Base-by-base conservation (phyloP, 1,284 basidiomycete genomes). In the Ustilago loliicola region DNA sequence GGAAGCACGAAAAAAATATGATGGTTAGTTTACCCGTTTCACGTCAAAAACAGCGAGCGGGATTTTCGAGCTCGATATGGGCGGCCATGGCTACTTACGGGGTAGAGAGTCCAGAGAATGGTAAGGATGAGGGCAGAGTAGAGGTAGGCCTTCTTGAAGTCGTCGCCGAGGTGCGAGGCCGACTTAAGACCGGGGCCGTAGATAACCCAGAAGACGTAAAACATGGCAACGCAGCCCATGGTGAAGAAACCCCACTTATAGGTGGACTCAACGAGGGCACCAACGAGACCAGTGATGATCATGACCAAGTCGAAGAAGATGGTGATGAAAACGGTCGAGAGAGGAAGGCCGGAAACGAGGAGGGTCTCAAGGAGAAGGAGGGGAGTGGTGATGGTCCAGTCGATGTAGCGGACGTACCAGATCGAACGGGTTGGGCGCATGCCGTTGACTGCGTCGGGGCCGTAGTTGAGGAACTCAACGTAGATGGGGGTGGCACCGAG, bases 281-380 rank as follows among this genome's bases (percentile, higher is more conserved):
- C 90, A 47, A 90, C 85, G 17, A 92, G 88, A 50, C 90, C 90
- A 36, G 86, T 88, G 75, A 90, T 85, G 76, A 91, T 89, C 80
- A 85, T 83, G 51, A 82, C 73, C 21, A 81, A 25, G 72, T 89
- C 87, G 82, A 91, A 89, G 87, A 91, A 91, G 76, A 90, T 82
- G 29, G 88, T 87, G 25, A 87, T 83, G 82, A 91, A 87, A 77
- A 91, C 89, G 78, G 89, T 88, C 42, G 88, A 88, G 15, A 90
- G 86, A 15, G 90, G 88, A 50, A 91, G 84, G 17, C 88, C 89
- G 42, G 90, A 90, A 45, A 89, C 87, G 66, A 91, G 87, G 21
- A 90, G 85, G 23, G 91, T 84, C 53, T 87, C 87, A 60, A 91
- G 88, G 7, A 91, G 87, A 6, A 91, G 81, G 15, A 90, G 83